Evolutionary conservation across 2,329 filamentous ascomycete genomes (phyloP), one percentile per base, ranked within the genome.

Genomic region (Cladosporium sp.): DNA sequence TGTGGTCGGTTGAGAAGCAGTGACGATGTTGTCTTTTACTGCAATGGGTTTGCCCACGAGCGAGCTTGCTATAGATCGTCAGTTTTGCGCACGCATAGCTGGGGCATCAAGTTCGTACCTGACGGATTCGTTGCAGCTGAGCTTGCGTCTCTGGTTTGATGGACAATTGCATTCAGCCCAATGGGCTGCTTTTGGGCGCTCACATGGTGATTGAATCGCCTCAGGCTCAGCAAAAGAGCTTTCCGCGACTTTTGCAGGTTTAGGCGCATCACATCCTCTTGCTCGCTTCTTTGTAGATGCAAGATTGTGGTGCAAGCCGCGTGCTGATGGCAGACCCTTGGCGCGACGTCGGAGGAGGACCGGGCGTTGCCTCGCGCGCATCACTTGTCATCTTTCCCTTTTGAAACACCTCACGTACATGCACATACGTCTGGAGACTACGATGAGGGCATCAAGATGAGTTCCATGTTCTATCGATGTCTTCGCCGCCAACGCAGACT

Each of bases 1-100:
- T 71, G 91, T 95, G 19, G 91, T 95, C 11, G 67, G 70, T 8
- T 70, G 55, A 6, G 66, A 63, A 14, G 60, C 63, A 5, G 74
- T 76, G 61, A 72, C 72, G 43, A 78, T 78, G 59, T 78, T 78
- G 64, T 77, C 76, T 60, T 78, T 78, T 52, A 78, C 58, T 8
- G 72, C 74, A 42, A 78, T 68, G 8, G 70, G 63, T 43, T 62
- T 68, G 52, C 70, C 71, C 28, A 43, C 18, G 33, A 63, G 53
- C 3, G 56, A 9, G 18, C 38, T 45, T 53, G 19, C 1, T 7
- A 1, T 33, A 2, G 3, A 4, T 2, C n/a, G 14, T 49, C 14
- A 50, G 48, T 28, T n/a, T 31, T 11, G 11, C 13, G 6, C 22
- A 7, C 7, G 7, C 7, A 7, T 28, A 28, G 4, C 7, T 28